Percentiles rank a stretch among this genome's conserved stretches.
Evolutionary conservation across 2,329 filamentous ascomycete genomes (phyloP).

Genomic region (Cordyceps cicadae): DNA sequence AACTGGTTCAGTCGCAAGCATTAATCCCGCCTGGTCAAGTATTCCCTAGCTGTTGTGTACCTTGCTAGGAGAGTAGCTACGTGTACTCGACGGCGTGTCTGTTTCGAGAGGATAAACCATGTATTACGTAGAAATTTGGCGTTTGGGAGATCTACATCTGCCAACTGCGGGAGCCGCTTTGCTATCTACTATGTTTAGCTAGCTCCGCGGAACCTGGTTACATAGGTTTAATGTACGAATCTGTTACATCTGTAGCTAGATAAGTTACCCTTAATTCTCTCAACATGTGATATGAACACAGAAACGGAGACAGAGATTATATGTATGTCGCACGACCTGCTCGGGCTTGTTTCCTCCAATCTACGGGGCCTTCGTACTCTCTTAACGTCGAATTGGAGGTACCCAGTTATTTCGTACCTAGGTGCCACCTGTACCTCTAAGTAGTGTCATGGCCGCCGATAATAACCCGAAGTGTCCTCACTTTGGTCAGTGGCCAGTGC

Average conservation of each 20-base stretch:
- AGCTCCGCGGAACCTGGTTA: conserved; percentile 5
- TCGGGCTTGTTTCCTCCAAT: too few relatives aligned
- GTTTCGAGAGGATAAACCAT: conserved; percentile 1
- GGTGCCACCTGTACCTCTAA: too few relatives aligned
- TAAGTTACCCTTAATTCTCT: neutral
- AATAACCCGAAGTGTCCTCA: conserved; percentile 10
- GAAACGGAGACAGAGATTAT: too few relatives aligned
- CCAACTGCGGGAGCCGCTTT: neutral
- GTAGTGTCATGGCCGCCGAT: conserved; percentile 12
- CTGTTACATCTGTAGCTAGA: neutral
- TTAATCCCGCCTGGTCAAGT: conserved; percentile 4
- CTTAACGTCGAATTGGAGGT: too few relatives aligned
- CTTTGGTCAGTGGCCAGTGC: neutral
- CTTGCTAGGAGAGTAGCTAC: neutral
- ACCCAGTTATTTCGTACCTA: neutral
- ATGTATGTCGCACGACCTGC: too few relatives aligned
- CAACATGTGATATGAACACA: too few relatives aligned
- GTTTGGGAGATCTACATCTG: neutral
- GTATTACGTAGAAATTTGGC: conserved; percentile 11
- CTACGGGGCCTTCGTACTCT: too few relatives aligned
- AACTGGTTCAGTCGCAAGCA: conserved; percentile 17
- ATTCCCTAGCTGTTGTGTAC: neutral
- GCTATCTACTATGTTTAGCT: conserved; percentile 5
- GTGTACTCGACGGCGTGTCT: neutral
- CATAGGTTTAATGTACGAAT: conserved; percentile 9